Percentiles rank a stretch among this genome's conserved stretches.
These are phyloP conservation scores for Cornus suecica DNA, from an alignment of 148 eudicot genomes.

Conservation along the genomic window DNA sequence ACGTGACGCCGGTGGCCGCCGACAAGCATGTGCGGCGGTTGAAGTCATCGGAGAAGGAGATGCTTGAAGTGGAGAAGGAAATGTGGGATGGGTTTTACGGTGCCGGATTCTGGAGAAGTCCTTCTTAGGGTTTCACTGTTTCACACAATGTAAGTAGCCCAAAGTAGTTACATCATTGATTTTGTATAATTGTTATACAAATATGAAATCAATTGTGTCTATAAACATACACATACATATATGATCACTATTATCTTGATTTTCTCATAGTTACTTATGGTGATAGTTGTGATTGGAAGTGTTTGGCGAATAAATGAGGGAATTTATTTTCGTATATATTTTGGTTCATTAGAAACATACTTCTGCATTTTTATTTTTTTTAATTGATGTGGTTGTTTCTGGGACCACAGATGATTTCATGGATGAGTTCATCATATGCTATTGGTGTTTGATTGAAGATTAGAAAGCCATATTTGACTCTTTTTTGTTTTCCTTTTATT, in stretches of 20 bases:
- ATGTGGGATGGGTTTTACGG: conserved; percentile 42
- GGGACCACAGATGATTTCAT: too few species aligned
- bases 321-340: neutral
- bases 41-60: conserved; percentile 8
- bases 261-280: neutral
- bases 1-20: neutral
- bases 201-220: neutral
- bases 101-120: conserved; percentile 44
- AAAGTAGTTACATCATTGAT: neutral
- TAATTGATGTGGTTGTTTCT: too few species aligned
- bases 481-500: too few species aligned
- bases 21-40: conserved; percentile 4
- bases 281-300: neutral
- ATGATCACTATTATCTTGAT: neutral
- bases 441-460: too few species aligned
- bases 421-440: too few species aligned
- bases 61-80: conserved; percentile 30
- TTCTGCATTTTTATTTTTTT: too few species aligned
- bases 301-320: neutral
- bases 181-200: neutral
- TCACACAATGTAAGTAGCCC: too few species aligned
- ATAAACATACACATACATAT: neutral
- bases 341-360: too few species aligned
- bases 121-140: conserved; percentile 3
- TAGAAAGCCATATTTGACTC: too few species aligned